phyloP scores from a whole-genome alignment of 148 eudicot species.

The Bassia scoparia region DNA sequence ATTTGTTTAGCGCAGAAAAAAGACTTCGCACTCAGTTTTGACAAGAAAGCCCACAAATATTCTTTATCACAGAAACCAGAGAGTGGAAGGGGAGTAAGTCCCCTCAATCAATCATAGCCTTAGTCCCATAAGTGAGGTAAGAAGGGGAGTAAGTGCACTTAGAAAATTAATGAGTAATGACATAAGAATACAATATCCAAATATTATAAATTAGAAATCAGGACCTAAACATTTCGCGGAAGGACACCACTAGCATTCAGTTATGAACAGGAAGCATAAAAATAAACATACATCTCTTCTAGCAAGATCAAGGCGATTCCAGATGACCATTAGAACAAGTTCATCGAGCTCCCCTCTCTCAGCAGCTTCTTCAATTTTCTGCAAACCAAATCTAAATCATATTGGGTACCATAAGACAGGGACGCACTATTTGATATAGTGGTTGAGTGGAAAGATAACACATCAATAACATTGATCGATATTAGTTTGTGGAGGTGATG shows the following conservation, averaged over 20 bases:
- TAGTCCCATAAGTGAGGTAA: too few species aligned
- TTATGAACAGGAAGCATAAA: slow-evolving; percentile 9
- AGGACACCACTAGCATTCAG: not conserved
- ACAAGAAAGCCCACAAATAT: not conserved
- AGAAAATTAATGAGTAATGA: not conserved
- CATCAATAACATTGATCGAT: not conserved
- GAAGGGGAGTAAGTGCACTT: not conserved
- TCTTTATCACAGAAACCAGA: not conserved
- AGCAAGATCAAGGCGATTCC: slow-evolving; percentile 99
- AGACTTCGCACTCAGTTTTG: not conserved
- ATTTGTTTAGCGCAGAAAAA: not conserved
- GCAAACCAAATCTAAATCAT: slow-evolving; percentile 23
- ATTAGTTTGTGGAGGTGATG: not conserved
- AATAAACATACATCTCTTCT: slow-evolving; percentile 74
- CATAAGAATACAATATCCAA: not conserved
- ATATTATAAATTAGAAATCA: not conserved
- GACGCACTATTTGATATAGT: not conserved
- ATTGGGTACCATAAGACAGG: not conserved
- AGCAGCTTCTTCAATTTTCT: slow-evolving; percentile 98
- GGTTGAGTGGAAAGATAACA: not conserved
- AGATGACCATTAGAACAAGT: slow-evolving; percentile 87
- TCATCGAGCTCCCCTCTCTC: slow-evolving; percentile 89
- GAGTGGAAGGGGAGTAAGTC: not conserved
- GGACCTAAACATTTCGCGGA: not conserved
- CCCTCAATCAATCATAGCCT: too few species aligned